Base-by-base conservation (phyloP, 1,284 basidiomycete species). In the Mixia osmundae region DNA sequence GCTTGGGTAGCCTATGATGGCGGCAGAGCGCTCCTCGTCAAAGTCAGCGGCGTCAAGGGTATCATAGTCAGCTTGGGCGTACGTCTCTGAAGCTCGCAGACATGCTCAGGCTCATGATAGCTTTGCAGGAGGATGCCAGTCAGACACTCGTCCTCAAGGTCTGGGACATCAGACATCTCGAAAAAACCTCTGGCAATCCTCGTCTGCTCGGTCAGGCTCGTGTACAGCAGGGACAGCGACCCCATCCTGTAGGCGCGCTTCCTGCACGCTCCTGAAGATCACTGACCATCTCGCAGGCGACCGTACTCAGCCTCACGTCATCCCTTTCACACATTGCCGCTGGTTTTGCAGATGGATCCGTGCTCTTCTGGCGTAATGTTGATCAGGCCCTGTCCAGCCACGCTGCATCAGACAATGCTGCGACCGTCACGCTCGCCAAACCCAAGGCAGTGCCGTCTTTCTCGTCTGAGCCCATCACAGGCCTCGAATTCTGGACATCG, bases 301-400 rank as follows among this genome's bases (percentile, higher is more conserved):
- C n/a, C n/a, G n/a, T n/a, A n/a, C n/a, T n/a, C n/a, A n/a, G 85
- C 0, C 61, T 87, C 19, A 78, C 85, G 0, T 60, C 69, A 5
- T 67, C 67, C n/a, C 64, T 94, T 1, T 71, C 76, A 1, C 77
- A 85, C 55, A 68, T 97, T 14, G 76, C 85, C 4, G 67, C 94
- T 27, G 89, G 83, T 6, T 66, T 95, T 8, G 83, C 74, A 2
- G 87, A 95, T 51, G 89, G 89, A n/a, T 79, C 79, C 0, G 83
- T 94, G 5, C 65, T 94, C 4, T 64, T 94, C 14, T 85, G 85
- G 52, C 72, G 80, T 3, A 78, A 91, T 48, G 64, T 95, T 25
- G 74, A 87, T 50, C 80, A 89, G 52, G 80, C 79, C 10, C 40
- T 51, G 12, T 48, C 53, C 6, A 22, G 45, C 3, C 31, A 39